These are phyloP conservation scores for Lathyrus sativus DNA, from an alignment of 306 rosid species.

Conservation along the genomic window DNA sequence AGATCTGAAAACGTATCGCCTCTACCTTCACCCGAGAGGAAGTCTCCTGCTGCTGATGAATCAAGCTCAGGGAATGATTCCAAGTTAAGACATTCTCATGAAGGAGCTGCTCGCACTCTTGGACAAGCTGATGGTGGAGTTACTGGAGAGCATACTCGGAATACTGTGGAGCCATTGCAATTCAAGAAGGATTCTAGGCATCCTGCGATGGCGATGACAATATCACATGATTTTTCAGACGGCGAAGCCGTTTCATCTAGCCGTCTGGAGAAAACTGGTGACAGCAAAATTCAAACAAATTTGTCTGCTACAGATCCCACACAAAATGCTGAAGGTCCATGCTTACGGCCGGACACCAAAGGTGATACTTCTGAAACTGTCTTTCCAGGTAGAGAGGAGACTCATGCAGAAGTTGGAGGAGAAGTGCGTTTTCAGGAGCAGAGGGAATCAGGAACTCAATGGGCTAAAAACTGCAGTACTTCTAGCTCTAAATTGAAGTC, in stretches of 20 bases:
- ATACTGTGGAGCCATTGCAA: constrained; percentile 31
- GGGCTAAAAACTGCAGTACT: constrained; percentile 32
- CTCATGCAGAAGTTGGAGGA: constrained; percentile 47
- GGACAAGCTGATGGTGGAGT: constrained; percentile 40
- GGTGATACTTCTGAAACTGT: constrained; percentile 36
- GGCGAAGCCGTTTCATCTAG: constrained; percentile 42
- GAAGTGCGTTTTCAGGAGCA: constrained; percentile 44
- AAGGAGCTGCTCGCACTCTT: constrained; percentile 35
- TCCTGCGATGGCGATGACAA: constrained; percentile 3
- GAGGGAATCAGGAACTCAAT: constrained; percentile 39
- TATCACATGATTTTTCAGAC: constrained; percentile 32
- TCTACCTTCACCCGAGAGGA: constrained; percentile 55
- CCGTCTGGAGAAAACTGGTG: constrained; percentile 40
- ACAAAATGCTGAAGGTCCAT: constrained; percentile 36
- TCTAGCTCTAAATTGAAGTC: constrained; percentile 46
- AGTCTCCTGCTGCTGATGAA: constrained; percentile 50
- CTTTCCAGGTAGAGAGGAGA: constrained; percentile 42
- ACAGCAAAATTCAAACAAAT: constrained; percentile 31
- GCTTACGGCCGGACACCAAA: constrained; percentile 38
- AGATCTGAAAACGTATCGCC: constrained; percentile 69
- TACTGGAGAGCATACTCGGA: constrained; percentile 37
- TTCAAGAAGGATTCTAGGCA: constrained; percentile 35
- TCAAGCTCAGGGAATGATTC: constrained; percentile 47
- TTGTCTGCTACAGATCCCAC: constrained; percentile 33
- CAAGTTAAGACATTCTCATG: constrained; percentile 47